Conservation (phyloP, 306 rosid species). For the Quercus glauca region DNA sequence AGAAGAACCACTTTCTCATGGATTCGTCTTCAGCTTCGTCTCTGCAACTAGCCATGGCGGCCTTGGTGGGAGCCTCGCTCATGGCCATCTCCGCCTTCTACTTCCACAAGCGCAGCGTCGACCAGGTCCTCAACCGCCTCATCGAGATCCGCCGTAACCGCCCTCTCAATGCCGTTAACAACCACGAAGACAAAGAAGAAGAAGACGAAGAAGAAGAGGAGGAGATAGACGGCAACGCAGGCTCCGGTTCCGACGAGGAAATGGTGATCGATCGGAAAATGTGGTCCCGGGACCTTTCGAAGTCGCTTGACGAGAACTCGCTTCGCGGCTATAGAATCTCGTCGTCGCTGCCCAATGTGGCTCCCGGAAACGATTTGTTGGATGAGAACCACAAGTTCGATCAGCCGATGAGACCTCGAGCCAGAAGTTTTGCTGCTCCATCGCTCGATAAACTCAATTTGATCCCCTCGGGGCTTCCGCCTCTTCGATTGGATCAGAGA, state of each 20-base stretch:
- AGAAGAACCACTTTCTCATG: neutral
- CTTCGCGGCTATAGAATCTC: conserved; percentile 42
- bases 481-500: conserved; percentile 35
- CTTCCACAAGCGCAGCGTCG: conserved; percentile 81
- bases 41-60: conserved; percentile 72
- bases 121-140: conserved; percentile 64
- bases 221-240: conserved; percentile 25
- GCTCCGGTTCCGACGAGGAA: conserved; percentile 27
- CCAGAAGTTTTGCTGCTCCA: conserved; percentile 37
- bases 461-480: conserved; percentile 53
- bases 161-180: neutral
- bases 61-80: conserved; percentile 69
- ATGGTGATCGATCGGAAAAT: conserved; percentile 9
- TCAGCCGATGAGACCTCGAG: conserved; percentile 14
- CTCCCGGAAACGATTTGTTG: conserved; percentile 36
- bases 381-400: conserved; percentile 24
- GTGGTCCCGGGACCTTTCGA: conserved; percentile 26
- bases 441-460: conserved; percentile 49
- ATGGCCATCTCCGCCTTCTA: conserved; percentile 82
- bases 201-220: neutral
- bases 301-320: conserved; percentile 42
- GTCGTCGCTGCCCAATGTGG: conserved; percentile 65
- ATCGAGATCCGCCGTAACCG: conserved; percentile 52
- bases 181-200: neutral
- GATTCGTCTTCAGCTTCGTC: conserved; percentile 31